These are phyloP conservation scores for Fonsecaea erecta DNA, from an alignment of 2,329 filamentous ascomycete species.

Conservation along the genomic window DNA sequence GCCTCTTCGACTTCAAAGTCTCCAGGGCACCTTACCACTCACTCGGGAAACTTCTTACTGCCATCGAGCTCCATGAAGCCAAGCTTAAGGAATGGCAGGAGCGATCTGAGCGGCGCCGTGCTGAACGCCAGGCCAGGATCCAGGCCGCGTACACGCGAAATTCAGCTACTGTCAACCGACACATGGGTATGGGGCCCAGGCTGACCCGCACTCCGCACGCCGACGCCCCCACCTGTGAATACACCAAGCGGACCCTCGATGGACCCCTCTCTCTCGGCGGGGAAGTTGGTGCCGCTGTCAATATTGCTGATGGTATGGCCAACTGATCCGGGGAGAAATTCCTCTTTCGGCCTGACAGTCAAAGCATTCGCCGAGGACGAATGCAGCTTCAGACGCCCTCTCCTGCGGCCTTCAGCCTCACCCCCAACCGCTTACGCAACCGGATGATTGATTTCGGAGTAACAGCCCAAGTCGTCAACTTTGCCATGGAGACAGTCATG, in stretches of 20 bases:
- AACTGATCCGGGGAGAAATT: not conserved
- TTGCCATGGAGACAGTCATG: conserved; percentile 80
- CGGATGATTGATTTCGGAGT: conserved; percentile 97
- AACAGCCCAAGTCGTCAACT: conserved; percentile 87
- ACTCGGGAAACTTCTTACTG: conserved; percentile 23
- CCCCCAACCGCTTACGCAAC: conserved; percentile 79
- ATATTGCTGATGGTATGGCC: not conserved
- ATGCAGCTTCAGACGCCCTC: conserved; percentile 63
- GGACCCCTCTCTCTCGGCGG: conserved; percentile 17
- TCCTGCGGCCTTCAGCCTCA: conserved; percentile 73
- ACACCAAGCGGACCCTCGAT: conserved; percentile 1
- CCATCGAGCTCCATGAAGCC: conserved; percentile 24
- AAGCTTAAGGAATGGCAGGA: conserved; percentile 20
- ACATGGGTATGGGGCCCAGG: conserved; percentile 30
- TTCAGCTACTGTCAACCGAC: conserved; percentile 2
- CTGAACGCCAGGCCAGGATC: conserved; percentile 6
- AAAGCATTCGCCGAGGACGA: conserved; percentile 76
- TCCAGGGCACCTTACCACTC: conserved; percentile 17
- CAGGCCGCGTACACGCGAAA: conserved; percentile 14
- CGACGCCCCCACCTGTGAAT: conserved; percentile 16
- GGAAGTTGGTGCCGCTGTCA: not conserved
- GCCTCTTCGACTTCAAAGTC: conserved; percentile 23
- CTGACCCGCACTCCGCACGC: conserved; percentile 16
- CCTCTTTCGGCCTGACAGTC: conserved; percentile 75
- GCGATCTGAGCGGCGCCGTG: conserved; percentile 6